Conservation (phyloP, 2,329 filamentous ascomycete species). For the Stachybotrys echinatus region DNA sequence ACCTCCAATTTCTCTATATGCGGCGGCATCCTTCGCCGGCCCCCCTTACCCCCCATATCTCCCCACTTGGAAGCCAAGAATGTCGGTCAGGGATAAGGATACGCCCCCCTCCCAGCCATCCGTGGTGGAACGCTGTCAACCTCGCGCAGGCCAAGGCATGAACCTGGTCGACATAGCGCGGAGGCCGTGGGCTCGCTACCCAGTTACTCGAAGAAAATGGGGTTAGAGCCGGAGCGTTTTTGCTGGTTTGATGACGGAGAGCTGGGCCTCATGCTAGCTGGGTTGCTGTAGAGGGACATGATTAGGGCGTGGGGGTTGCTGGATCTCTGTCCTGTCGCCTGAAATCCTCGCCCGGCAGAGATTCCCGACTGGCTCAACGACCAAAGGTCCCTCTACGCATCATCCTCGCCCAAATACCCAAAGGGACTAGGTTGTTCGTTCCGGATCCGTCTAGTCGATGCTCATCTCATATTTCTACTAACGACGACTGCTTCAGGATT, state of each 20-base stretch:
- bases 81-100: constrained; percentile 24
- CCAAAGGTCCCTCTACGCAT: not conserved
- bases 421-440: not conserved
- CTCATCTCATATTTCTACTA: not conserved
- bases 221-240: not conserved
- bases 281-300: too few species aligned
- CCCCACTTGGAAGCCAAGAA: constrained; percentile 18
- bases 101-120: constrained; percentile 14
- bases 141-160: not conserved
- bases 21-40: constrained; percentile 23
- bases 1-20: constrained; percentile 23
- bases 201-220: not conserved
- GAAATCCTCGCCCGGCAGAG: not conserved
- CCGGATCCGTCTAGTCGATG: not conserved
- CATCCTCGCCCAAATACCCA: too few species aligned
- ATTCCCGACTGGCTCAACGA: not conserved
- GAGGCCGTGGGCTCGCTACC: not conserved
- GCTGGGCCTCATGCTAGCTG: not conserved
- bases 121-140: constrained; percentile 12
- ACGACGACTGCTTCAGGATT: not conserved
- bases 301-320: not conserved
- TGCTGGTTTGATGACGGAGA: not conserved
- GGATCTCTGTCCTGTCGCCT: not conserved
- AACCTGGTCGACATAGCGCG: not conserved
- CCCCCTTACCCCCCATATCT: constrained; percentile 13